Base-by-base conservation (phyloP, 257 asterid species). In the Solanum clarkiae region DNA sequence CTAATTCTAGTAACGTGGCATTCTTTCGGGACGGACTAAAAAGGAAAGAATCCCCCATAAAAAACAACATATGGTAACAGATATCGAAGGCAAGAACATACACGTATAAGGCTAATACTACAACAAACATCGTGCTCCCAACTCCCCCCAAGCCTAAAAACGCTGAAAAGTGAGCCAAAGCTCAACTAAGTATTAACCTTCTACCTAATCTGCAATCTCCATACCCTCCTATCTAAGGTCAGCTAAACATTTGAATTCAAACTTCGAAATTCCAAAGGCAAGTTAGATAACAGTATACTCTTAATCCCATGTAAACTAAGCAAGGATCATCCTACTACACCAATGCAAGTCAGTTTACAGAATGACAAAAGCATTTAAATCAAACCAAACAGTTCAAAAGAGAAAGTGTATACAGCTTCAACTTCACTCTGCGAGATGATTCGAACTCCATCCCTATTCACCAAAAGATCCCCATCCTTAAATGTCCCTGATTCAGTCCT, bases 401-500 rank as follows among this genome's bases (percentile, higher is more conserved):
- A 45, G 40, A 53, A 40, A 62, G 42, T 93, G 62, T 90, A 32
- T 32, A 97, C 99, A 85, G 93, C 87, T 88, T 92, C 98, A 83
- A 89, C 91, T 93, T 93, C 94, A 86, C 84, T 87, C 69, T 93
- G 90, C 18, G 99, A 90, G 47, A 94, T 96, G 86, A 97, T 89
- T 84, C 99, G 93, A 87, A 97, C 98, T 14, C 99, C 99, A 80
- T 97, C 95, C 86, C 92, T 90, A 88, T 95, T 97, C 85, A 97
- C 99, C 90, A 95, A 90, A 85, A 97, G 95, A 92, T 97, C 99
- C 26, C 98, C 99, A 92, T 94, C 95, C 94, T 90, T 97, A 84
- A 97, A 97, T 47, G 99, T 97, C 82, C 99, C 99, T 45, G 99
- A 97, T 84, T 92, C 94, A 84, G 98, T 91, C 91, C 98, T 95